Evolutionary conservation across 106 monocot species (phyloP), one percentile per base, ranked within the genome.

Genomic region (Phalaenopsis aphrodite): DNA sequence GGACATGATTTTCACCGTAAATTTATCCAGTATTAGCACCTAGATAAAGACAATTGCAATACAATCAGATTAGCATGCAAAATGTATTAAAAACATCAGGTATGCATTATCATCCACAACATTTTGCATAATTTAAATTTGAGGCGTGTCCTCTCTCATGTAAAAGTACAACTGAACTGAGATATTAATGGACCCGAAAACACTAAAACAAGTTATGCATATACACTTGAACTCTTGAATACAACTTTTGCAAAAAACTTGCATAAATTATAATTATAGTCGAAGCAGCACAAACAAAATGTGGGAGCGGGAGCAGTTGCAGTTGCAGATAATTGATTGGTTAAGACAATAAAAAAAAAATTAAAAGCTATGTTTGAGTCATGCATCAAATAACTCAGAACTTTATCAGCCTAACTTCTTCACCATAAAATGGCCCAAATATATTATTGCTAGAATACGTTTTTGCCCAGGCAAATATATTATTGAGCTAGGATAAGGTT

Each of bases 1-100:
- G 55, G 91, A 89, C 94, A 99, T 94, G 56, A 99, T 75, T 85
- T 92, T 92, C 41, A 94, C 89, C 42, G 98, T 99, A 78, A 90
- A 79, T 79, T 94, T 99, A 78, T 99, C 98, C 94, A 94, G 92
- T 58, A 99, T 91, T 46, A 94, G 90, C 55, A 98, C 94, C 97
- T 98, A 17, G 19, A 77, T 16, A 55, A 45, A 75, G 43, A 76
- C 48, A 76, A 76, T 9, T 38, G 11, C 7, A 69, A 69, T 39
- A 69, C 39, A 39, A 39, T 15, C 38, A 69, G 38, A 66, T 69
- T 9, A 37, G 38, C 15, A 3, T 69, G 38, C 14, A 4, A 69
- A 69, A 69, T 38, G 12, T 10, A 39, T 12, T 39, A 38, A 24
- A 64, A 69, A 39, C 69, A 69, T 37, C 38, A 69, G 61, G 3